phyloP scores from a whole-genome alignment of 768 basidiomycete genomes.

The Rhizopogon vesiculosus region DNA sequence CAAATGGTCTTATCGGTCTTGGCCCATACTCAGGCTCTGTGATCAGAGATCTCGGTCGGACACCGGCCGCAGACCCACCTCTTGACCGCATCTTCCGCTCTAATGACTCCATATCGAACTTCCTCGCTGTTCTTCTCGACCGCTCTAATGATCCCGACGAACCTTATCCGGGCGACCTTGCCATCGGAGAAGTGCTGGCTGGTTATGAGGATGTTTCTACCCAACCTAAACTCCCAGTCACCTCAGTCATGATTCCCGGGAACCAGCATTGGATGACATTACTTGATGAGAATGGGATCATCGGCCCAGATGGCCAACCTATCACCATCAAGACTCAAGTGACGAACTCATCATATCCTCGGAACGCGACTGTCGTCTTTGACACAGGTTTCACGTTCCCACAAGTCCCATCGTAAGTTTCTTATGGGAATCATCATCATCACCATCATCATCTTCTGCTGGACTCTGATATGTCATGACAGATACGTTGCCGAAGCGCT shows the following conservation, averaged over 20 bases:
- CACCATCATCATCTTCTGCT: constrained; percentile 2
- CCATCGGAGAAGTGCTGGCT: constrained; percentile 53
- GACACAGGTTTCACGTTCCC: constrained; percentile 70
- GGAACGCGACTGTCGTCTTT: constrained; percentile 54
- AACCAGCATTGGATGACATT: constrained; percentile 65
- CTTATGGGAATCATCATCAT: not conserved
- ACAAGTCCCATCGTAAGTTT: constrained; percentile 50
- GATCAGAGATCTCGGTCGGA: constrained; percentile 32
- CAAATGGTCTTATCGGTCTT: constrained; percentile 45
- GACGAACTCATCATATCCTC: constrained; percentile 31
- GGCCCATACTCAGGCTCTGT: constrained; percentile 58
- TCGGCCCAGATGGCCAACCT: constrained; percentile 53
- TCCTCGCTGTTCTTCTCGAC: constrained; percentile 59
- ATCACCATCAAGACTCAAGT: constrained; percentile 46
- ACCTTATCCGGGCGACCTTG: constrained; percentile 53
- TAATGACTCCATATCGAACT: constrained; percentile 54
- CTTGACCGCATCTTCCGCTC: constrained; percentile 64
- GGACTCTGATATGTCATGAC: constrained; percentile 10
- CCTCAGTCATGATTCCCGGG: constrained; percentile 27
- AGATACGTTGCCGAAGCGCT: constrained; percentile 55
- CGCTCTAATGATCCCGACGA: constrained; percentile 51
- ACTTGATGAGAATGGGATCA: constrained; percentile 56
- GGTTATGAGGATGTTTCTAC: constrained; percentile 44
- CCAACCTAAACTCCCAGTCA: constrained; percentile 49
- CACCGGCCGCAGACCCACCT: constrained; percentile 43